Conservation (phyloP, 495 filamentous ascomycete genomes). For the Pseudomonodictys pantanalensis region DNA sequence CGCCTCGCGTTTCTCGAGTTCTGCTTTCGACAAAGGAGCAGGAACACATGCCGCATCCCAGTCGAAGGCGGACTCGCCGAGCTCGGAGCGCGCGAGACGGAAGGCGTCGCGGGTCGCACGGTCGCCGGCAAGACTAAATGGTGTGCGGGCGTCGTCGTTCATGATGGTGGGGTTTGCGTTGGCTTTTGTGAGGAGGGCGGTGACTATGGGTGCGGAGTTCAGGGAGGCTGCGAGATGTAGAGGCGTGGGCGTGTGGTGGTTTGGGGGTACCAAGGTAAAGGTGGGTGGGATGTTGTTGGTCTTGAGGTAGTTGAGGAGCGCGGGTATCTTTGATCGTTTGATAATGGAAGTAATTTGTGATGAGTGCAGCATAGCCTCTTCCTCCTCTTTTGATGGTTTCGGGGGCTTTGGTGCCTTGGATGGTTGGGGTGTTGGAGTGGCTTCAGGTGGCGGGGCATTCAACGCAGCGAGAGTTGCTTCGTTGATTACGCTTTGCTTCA, state of each 20-base stretch:
- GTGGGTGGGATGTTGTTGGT: slow-evolving; percentile 64
- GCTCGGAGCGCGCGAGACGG: slow-evolving; percentile 75
- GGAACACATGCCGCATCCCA: slow-evolving; percentile 78
- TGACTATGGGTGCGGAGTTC: slow-evolving; percentile 69
- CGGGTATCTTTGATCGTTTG: slow-evolving; percentile 84
- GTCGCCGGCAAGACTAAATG: slow-evolving; percentile 87
- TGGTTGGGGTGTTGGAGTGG: slow-evolving; percentile 16
- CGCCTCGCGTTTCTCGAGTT: slow-evolving; percentile 62
- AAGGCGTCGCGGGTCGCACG: slow-evolving; percentile 86
- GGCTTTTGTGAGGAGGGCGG: slow-evolving; percentile 72
- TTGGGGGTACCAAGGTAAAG: slow-evolving; percentile 74
- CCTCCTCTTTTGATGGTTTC: slow-evolving; percentile 70
- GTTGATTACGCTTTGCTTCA: slow-evolving; percentile 76
- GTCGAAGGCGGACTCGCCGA: slow-evolving; percentile 74
- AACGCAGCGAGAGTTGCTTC: slow-evolving; percentile 53
- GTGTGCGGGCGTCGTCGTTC: slow-evolving; percentile 66
- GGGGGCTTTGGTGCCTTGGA: slow-evolving; percentile 40
- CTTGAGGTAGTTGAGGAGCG: slow-evolving; percentile 77
- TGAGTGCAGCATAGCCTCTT: slow-evolving; percentile 74
- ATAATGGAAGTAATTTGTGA: slow-evolving; percentile 83
- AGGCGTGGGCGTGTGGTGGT: slow-evolving; percentile 80
- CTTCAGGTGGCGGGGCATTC: slow-evolving; percentile 40
- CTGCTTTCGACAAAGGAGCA: slow-evolving; percentile 59
- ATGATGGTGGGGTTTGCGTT: slow-evolving; percentile 66
- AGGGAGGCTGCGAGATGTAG: slow-evolving; percentile 81